Evolutionary conservation across 306 rosid species (phyloP).

Genomic region (Neltuma alba): DNA sequence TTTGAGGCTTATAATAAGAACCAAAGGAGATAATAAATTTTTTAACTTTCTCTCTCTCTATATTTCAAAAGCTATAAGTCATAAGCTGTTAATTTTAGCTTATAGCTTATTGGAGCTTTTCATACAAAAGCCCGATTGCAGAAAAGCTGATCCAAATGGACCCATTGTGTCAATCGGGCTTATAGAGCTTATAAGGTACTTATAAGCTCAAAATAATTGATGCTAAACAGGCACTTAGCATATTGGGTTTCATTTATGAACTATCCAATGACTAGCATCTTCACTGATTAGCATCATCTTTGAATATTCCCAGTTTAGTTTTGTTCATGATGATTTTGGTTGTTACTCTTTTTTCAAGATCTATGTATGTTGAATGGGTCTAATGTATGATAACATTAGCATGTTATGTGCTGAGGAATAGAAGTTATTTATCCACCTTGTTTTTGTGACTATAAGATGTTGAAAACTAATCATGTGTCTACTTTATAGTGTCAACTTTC

Average conservation of each 20-base stretch:
- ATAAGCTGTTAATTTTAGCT: too few relatives aligned
- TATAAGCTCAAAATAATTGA: too few relatives aligned
- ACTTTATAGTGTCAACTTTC: constrained; percentile 17
- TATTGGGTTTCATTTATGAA: constrained; percentile 10
- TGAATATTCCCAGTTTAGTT: constrained; percentile 6
- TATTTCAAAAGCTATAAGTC: too few relatives aligned
- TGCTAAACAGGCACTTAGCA: too few relatives aligned
- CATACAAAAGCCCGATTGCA: too few relatives aligned
- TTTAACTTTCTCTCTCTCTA: too few relatives aligned
- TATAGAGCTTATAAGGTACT: too few relatives aligned
- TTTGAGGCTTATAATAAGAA: too few relatives aligned
- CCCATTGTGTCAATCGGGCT: too few relatives aligned
- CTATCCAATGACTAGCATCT: constrained; percentile 1
- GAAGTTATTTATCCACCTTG: constrained; percentile 31
- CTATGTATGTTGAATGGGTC: constrained; percentile 13
- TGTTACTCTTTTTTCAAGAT: constrained; percentile 6
- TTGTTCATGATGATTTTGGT: constrained; percentile 26
- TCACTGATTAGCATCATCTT: not conserved
- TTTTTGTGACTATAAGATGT: constrained; percentile 14
- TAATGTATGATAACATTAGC: constrained; percentile 10
- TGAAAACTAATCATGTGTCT: constrained; percentile 11
- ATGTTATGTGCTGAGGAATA: constrained; percentile 17
- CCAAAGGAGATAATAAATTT: too few relatives aligned
- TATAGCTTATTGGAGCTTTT: too few relatives aligned
- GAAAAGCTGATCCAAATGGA: too few relatives aligned